phyloP scores from a whole-genome alignment of 1,284 basidiomycete genomes.

The Trichosporon inkin region DNA sequence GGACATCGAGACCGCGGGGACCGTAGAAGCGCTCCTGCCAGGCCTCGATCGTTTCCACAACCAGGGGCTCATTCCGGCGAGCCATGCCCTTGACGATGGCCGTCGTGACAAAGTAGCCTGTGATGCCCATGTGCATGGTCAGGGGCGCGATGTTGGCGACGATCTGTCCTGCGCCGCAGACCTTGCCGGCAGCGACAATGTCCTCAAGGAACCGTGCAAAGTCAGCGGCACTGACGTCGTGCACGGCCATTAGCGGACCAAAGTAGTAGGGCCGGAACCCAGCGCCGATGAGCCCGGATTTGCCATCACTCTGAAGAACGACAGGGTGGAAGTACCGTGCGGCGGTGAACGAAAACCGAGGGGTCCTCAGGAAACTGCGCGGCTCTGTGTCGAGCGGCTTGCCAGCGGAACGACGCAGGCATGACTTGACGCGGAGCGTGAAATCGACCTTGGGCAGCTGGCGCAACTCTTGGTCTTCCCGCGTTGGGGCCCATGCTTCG shows the following conservation, averaged over 20 bases:
- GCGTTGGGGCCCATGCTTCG: slow-evolving; percentile 7
- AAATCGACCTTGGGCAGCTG: slow-evolving; percentile 12
- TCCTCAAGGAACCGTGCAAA: slow-evolving; percentile 15
- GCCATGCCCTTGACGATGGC: slow-evolving; percentile 7
- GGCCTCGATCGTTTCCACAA: slow-evolving; percentile 10
- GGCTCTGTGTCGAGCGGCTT: slow-evolving; percentile 7
- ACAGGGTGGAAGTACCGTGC: not conserved
- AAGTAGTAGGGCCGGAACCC: slow-evolving; percentile 10
- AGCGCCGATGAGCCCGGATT: slow-evolving; percentile 7
- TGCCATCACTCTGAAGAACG: not conserved
- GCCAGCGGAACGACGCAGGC: not conserved
- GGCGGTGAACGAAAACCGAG: not conserved
- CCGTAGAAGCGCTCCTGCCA: slow-evolving; percentile 15
- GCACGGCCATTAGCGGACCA: not conserved
- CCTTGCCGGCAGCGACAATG: slow-evolving; percentile 12
- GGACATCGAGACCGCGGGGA: slow-evolving; percentile 14
- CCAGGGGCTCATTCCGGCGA: slow-evolving; percentile 11
- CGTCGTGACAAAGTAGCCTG: slow-evolving; percentile 15
- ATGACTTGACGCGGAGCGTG: slow-evolving; percentile 12
- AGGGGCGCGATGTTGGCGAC: slow-evolving; percentile 10
- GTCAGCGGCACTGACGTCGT: slow-evolving; percentile 14
- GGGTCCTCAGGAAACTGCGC: slow-evolving; percentile 4
- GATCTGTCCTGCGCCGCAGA: not conserved
- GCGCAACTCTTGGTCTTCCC: not conserved
- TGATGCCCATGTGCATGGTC: slow-evolving; percentile 13